These are phyloP conservation scores for Triadica sebifera DNA, from an alignment of 345 rosid genomes.

Conservation along the genomic window DNA sequence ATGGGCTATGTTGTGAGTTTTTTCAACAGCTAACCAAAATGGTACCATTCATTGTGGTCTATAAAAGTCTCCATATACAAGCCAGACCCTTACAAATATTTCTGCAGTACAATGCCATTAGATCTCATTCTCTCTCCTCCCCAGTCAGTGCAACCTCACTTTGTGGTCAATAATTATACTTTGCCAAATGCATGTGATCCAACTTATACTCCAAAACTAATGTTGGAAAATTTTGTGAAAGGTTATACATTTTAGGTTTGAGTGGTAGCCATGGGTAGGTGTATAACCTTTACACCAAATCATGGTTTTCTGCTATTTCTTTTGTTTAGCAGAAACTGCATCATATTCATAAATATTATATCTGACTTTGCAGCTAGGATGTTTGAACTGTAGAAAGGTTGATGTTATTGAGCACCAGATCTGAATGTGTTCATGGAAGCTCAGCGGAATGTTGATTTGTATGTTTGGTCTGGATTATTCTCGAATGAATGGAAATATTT, in stretches of 20 bases:
- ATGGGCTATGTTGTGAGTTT: not conserved
- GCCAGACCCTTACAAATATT: not conserved
- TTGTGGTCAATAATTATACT: not conserved
- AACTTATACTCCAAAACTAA: not conserved
- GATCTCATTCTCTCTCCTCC: not conserved
- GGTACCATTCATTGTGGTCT: not conserved
- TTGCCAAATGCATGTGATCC: not conserved
- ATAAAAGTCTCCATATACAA: not conserved
- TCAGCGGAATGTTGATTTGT: not conserved
- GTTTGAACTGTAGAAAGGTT: not conserved
- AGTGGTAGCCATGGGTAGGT: not conserved
- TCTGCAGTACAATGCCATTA: not conserved
- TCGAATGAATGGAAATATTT: not conserved
- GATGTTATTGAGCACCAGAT: not conserved
- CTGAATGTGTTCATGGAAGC: not conserved
- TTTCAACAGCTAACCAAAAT: not conserved
- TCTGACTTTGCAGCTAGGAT: not conserved
- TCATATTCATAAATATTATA: not conserved
- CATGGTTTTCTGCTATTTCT: not conserved
- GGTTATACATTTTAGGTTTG: not conserved
- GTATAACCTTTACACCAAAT: not conserved
- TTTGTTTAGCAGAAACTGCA: not conserved
- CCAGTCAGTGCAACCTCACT: too few species aligned
- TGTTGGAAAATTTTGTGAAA: not conserved
- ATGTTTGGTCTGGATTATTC: not conserved